These are phyloP conservation scores for Aegilops speltoides DNA, from an alignment of 176 grass and related monocot species.

Conservation along the genomic window DNA sequence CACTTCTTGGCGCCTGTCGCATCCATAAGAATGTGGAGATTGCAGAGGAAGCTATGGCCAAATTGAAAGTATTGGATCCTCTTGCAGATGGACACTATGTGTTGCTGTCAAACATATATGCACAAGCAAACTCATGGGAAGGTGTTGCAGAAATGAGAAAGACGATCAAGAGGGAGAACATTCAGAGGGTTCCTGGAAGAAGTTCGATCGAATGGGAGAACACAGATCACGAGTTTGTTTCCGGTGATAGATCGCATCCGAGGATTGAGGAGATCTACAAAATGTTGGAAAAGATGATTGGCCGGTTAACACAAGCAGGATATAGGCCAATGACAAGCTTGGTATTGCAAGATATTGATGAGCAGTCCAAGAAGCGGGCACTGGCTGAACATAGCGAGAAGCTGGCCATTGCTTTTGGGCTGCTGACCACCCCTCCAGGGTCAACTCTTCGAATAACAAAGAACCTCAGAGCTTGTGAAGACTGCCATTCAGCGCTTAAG, in stretches of 20 bases:
- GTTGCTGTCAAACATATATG: constrained; percentile 67
- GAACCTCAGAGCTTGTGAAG: constrained; percentile 73
- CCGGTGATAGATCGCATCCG: constrained; percentile 55
- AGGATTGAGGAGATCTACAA: constrained; percentile 56
- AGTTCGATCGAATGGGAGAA: constrained; percentile 61
- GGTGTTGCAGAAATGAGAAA: constrained; percentile 68
- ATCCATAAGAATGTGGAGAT: constrained; percentile 69
- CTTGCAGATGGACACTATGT: constrained; percentile 62
- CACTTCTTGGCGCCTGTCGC: constrained; percentile 69
- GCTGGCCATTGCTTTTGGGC: constrained; percentile 64
- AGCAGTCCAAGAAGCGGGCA: constrained; percentile 43
- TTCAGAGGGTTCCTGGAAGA: constrained; percentile 62
- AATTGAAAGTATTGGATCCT: constrained; percentile 55
- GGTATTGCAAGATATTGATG: constrained; percentile 65
- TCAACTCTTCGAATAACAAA: constrained; percentile 69
- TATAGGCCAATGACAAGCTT: constrained; percentile 62
- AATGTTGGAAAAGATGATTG: constrained; percentile 60
- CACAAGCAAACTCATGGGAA: constrained; percentile 64
- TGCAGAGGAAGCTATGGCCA: constrained; percentile 62
- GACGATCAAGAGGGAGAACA: constrained; percentile 43
- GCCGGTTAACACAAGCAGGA: constrained; percentile 48
- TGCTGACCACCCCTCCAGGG: constrained; percentile 47
- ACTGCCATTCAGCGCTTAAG: constrained; percentile 71
- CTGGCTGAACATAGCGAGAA: constrained; percentile 79
- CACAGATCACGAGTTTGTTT: constrained; percentile 45